phyloP scores from a whole-genome alignment of 2,329 filamentous ascomycete genomes.

The Sclerotinia spermophila region DNA sequence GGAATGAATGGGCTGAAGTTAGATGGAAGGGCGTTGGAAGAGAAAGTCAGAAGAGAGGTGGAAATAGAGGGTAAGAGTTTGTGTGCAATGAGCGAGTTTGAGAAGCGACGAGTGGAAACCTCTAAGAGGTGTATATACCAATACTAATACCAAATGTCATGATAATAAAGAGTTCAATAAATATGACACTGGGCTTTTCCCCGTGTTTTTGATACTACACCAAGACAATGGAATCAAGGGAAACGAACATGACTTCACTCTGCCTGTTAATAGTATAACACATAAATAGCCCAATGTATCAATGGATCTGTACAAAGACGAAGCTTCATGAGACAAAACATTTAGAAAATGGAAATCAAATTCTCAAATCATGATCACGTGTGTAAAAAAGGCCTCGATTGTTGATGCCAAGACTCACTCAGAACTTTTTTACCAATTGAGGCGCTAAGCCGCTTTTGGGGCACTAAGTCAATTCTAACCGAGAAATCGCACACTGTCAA shows the following conservation, averaged over 20 bases:
- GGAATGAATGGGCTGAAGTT: slow-evolving; percentile 1
- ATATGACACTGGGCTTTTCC: neutral
- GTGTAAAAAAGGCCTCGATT: neutral
- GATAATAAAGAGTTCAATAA: slow-evolving; percentile 13
- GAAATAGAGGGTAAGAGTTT: neutral
- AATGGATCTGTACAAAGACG: neutral
- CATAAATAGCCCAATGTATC: neutral
- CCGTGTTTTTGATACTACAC: neutral
- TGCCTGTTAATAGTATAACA: neutral
- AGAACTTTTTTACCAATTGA: neutral
- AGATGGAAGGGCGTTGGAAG: neutral
- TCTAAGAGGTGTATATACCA: slow-evolving; percentile 8
- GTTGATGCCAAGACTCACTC: neutral
- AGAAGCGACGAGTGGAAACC: neutral
- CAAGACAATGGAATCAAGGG: neutral
- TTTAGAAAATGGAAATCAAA: neutral
- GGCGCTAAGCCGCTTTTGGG: neutral
- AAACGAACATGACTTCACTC: neutral
- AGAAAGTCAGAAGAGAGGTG: neutral
- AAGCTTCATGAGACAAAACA: neutral
- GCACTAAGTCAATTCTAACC: slow-evolving; percentile 2
- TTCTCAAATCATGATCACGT: neutral
- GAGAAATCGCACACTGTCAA: slow-evolving; percentile 17
- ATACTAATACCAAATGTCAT: slow-evolving; percentile 8
- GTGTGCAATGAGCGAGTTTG: neutral